Percentiles rank a stretch among this genome's conserved stretches.
These are phyloP conservation scores for Streptanthus diversifolius DNA, from an alignment of 345 rosid genomes.

Conservation along the genomic window DNA sequence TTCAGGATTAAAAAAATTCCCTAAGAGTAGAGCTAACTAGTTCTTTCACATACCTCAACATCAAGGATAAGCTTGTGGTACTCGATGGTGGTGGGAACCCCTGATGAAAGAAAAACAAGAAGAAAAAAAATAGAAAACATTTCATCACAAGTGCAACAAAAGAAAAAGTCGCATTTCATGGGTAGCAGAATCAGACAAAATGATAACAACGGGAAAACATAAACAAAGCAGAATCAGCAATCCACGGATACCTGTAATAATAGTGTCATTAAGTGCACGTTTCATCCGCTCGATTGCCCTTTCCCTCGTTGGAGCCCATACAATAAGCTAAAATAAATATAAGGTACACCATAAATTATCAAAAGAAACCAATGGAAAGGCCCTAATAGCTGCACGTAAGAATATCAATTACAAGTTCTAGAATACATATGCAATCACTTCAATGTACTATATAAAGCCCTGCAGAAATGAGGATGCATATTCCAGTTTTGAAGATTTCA, in stretches of 20 bases:
- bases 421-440: neutral
- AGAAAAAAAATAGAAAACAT: neutral
- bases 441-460: neutral
- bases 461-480: neutral
- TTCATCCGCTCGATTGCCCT: slow-evolving; percentile 98
- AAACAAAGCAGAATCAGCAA: neutral
- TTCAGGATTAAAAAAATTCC: neutral
- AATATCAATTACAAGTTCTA: slow-evolving; percentile 8
- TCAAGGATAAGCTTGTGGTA: slow-evolving; percentile 98
- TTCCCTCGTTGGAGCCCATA: slow-evolving; percentile 98
- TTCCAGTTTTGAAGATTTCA: too few relatives aligned
- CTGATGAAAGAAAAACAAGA: slow-evolving; percentile 36
- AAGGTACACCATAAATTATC: neutral
- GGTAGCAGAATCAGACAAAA: neutral
- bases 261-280: slow-evolving; percentile 92
- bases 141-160: neutral
- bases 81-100: slow-evolving; percentile 93
- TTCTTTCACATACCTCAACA: slow-evolving; percentile 57
- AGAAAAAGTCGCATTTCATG: neutral
- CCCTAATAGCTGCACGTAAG: neutral
- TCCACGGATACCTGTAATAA: slow-evolving; percentile 60
- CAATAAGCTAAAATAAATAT: slow-evolving; percentile 64
- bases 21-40: neutral
- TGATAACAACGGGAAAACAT: neutral
- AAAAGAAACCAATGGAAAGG: neutral